Conservation (phyloP, 371 early-diverging fungal species). For the Mortierella sp. region DNA sequence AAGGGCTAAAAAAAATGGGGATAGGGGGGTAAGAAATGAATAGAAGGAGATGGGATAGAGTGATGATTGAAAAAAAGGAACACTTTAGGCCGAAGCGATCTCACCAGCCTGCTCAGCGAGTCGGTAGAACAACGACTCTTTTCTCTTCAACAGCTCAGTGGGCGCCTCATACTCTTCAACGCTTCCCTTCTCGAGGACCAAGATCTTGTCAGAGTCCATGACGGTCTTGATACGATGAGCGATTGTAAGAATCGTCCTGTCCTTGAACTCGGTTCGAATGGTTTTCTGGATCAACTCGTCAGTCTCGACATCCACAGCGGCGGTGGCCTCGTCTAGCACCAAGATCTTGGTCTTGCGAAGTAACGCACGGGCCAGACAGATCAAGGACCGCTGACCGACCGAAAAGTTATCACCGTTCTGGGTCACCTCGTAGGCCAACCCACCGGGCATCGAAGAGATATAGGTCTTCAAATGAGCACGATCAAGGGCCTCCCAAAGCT, state of each 20-base stretch:
- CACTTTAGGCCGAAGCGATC: neutral
- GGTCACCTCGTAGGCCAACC: slow-evolving; percentile 70
- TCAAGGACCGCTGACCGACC: slow-evolving; percentile 91
- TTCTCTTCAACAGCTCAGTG: slow-evolving; percentile 59
- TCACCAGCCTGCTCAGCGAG: slow-evolving; percentile 39
- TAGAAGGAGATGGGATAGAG: neutral
- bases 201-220: slow-evolving; percentile 74
- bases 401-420: slow-evolving; percentile 85
- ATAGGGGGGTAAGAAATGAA: no score
- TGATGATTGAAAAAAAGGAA: neutral
- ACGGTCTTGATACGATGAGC: slow-evolving; percentile 83
- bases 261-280: slow-evolving; percentile 68
- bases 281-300: slow-evolving; percentile 75
- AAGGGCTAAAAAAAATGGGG: no score
- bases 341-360: slow-evolving; percentile 80
- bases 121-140: slow-evolving; percentile 35
- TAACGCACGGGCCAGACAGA: slow-evolving; percentile 79
- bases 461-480: slow-evolving; percentile 71
- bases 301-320: slow-evolving; percentile 83
- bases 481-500: slow-evolving; percentile 81
- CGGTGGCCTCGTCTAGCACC: slow-evolving; percentile 92
- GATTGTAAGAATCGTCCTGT: slow-evolving; percentile 76
- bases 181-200: slow-evolving; percentile 72
- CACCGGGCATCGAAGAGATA: slow-evolving; percentile 34
- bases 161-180: slow-evolving; percentile 74